Percentiles rank a stretch among this genome's conserved stretches.
Conservation (phyloP, 768 basidiomycete genomes). For the Amanita jacksonii region DNA sequence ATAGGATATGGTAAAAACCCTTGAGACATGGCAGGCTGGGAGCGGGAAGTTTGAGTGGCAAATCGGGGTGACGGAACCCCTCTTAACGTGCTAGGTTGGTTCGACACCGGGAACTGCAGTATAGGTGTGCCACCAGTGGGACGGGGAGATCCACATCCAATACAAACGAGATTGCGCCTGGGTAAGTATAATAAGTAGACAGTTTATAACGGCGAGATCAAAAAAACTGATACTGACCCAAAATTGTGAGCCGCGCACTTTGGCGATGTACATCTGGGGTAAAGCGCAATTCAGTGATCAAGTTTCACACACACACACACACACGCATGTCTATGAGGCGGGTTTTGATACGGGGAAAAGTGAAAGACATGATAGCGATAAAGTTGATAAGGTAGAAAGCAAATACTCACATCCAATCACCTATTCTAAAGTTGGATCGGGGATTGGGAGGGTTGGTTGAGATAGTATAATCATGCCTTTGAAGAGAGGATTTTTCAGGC, state of each 20-base stretch:
- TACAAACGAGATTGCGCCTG: constrained; percentile 71
- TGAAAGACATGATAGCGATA: background rate
- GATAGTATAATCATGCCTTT: constrained; percentile 37
- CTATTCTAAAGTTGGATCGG: constrained; percentile 52
- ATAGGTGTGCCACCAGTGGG: constrained; percentile 22
- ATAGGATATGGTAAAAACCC: constrained; percentile 11
- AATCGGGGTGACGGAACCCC: constrained; percentile 23
- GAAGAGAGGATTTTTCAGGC: constrained; percentile 13
- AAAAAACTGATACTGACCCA: constrained; percentile 44
- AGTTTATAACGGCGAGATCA: constrained; percentile 33
- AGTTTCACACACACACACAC: constrained; percentile 10
- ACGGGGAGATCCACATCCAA: constrained; percentile 65
- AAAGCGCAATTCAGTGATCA: constrained; percentile 13
- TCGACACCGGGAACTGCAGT: constrained; percentile 12
- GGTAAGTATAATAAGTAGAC: constrained; percentile 39
- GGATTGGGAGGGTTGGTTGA: constrained; percentile 69
- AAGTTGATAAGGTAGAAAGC: background rate
- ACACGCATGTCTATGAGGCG: constrained; percentile 12
- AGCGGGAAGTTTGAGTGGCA: constrained; percentile 13
- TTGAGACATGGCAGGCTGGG: constrained; percentile 4
- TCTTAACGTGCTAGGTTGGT: constrained; percentile 9
- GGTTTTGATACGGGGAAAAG: background rate
- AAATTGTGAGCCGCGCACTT: constrained; percentile 80
- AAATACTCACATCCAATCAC: constrained; percentile 66
- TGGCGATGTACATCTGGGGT: constrained; percentile 60